These are phyloP conservation scores for Coemansia erecta DNA, from an alignment of 192 early-diverging fungal genomes.

Conservation along the genomic window DNA sequence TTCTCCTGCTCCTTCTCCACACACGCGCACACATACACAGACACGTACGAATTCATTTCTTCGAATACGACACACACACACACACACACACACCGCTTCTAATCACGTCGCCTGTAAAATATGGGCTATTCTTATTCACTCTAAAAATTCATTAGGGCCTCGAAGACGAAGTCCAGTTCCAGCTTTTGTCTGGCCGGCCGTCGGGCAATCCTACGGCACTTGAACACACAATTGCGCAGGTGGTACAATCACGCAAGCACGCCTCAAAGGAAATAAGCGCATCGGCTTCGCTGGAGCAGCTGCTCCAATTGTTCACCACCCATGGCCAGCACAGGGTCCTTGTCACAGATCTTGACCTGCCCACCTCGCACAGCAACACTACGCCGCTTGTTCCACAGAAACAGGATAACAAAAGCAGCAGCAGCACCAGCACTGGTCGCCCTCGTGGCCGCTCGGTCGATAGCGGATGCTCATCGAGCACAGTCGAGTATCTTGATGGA, in stretches of 20 bases:
- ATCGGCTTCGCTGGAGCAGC: conserved; percentile 27
- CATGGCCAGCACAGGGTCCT: conserved; percentile 42
- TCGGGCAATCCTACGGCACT: conserved; percentile 37
- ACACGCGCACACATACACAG: not conserved
- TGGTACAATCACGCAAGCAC: conserved; percentile 42
- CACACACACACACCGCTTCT: not conserved
- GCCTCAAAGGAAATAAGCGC: conserved; percentile 37
- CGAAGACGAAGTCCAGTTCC: conserved; percentile 40
- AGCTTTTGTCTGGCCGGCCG: conserved; percentile 36
- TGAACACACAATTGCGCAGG: conserved; percentile 29
- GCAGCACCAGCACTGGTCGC: conserved; percentile 3
- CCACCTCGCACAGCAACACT: not conserved
- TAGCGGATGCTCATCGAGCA: conserved; percentile 28
- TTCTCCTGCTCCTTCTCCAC: not conserved
- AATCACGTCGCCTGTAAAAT: not conserved
- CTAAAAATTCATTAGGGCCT: conserved; percentile 21
- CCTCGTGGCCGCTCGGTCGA: conserved; percentile 24
- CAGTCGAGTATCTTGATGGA: conserved; percentile 8
- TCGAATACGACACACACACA: not conserved
- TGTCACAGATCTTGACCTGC: conserved; percentile 17
- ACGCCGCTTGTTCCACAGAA: conserved; percentile 18
- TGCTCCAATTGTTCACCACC: conserved; percentile 37
- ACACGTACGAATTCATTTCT: not conserved
- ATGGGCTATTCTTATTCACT: not conserved
- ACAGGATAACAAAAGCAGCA: not conserved